Base-by-base conservation (phyloP, 176 grass and related monocot species). In the Phoenix dactylifera region DNA sequence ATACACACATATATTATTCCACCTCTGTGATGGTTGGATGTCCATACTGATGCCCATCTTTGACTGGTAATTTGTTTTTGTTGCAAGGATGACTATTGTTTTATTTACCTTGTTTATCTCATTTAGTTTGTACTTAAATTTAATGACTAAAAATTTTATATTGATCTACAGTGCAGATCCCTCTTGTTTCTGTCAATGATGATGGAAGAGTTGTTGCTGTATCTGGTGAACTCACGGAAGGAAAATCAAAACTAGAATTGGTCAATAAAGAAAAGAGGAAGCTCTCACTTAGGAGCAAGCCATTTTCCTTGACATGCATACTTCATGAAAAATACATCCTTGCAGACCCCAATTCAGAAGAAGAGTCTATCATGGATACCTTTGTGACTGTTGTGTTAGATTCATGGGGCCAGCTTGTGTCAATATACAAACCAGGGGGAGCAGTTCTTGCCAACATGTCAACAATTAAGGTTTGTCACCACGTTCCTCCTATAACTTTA, bases 191-290 rank as follows among this genome's bases (percentile, higher is more conserved):
- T 72, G 84, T 97, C 51, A 83, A 77, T 60, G 92, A 91, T 24
- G 87, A 97, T 72, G 92, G 92, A 32, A 82, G 76, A 80, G 84
- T 97, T 60, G 73, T 91, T 77, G 75, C 87, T 54, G 78, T 91
- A 60, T 56, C 74, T 17, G 72, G 62, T 59, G 78, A 80, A 52
- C 86, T 22, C 30, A 26, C 74, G 20, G 84, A 91, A 77, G 68
- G 59, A 24, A 73, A 88, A 51, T 77, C 60, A 24, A 88, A 82
- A 77, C 59, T 78, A 74, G 83, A 88, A 64, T 88, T 85, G 63
- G 84, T 97, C 20, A 97, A 97, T 58, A 97, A 83, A 83, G 87
- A 85, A 72, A 90, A 77, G 68, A 97, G 81, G 72, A 97, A 91
- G 75, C 84, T 97, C 44, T 70, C 16, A 50, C 69, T 91, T 35